Evolutionary conservation across 164 flowering plant species (phyloP), one percentile per base, ranked within the genome.

Genomic region (Taxillus chinensis): DNA sequence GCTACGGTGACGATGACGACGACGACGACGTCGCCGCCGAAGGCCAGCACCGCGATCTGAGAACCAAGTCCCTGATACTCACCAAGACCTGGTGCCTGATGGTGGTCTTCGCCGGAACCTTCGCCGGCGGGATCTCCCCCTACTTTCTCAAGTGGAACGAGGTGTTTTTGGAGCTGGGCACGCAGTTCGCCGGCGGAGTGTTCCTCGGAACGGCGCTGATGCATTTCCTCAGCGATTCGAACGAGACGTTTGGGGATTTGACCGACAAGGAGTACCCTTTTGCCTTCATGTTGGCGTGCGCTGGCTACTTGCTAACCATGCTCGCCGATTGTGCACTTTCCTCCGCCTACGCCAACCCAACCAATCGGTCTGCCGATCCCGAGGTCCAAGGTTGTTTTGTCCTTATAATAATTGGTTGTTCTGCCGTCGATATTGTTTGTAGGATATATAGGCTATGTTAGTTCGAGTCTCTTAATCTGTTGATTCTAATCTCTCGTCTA

Each of bases 121-220:
- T 87, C 39, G 14, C 72, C 3, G 84, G 84, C 2, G 93, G 90
- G 2, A 64, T 87, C 1, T 83, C 90, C 1, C 93, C 93, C 0
- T 87, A 76, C 60, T 80, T 87, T 54, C 39, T 85, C 57, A 85
- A 80, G 66, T 87, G 90, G 93, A 77, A 79, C 62, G 85, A 85
- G 57, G 79, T 72, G 53, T 83, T 83, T 60, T 62, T 87, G 57
- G 75, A 78, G 39, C 41, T 82, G 41, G 93, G 93, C 2, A 87
- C 90, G 9, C 93, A 87, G 62, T 87, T 87, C 58, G 87, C 93
- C 6, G 93, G 93, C 37, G 90, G 93, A 7, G 90, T 87, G 64
- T 85, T 87, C 62, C 54, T 87, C 27, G 90, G 84, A 9, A 87
- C 93, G 17, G 86, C 90, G 9, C 1, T 85, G 74, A 87, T 87